Base-by-base conservation (phyloP, 495 filamentous ascomycete species). In the Talaromyces nanjingensis region DNA sequence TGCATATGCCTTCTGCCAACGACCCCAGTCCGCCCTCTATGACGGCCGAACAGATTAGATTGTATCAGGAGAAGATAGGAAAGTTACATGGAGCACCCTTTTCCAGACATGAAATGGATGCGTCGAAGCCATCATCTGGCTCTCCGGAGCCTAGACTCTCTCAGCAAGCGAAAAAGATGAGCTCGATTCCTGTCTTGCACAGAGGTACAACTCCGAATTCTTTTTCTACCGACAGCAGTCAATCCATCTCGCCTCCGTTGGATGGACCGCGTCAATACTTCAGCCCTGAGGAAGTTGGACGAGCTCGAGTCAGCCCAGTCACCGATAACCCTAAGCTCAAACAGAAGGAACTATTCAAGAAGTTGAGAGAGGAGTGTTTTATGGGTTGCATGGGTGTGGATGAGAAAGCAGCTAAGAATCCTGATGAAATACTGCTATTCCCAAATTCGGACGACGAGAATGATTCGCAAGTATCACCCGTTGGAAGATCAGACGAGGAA, bases 381-480 rank as follows among this genome's bases (percentile, higher is more conserved):
- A 77, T 80, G 75, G 77, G 76, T 12, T 79, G 77, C 73, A 76
- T 74, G 69, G 76, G 77, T 56, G 78, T 79, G 62, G 74, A 75
- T 62, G 71, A 71, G 12, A 69, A 73, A 11, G 62, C 66, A 47
- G 68, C 70, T 55, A 76, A 72, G 59, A 78, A 77, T 59, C 76
- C 76, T 20, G 77, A 79, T 73, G 76, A 77, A 33, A 76, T 78
- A 33, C 66, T 76, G 18, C 68, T 73, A 6, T 78, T 80, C 65
- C 72, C 73, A 20, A 71, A 73, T 3, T 64, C 63, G 33, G 68
- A 71, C 42, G 66, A 69, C 4, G 60, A 62, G 27, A 49, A 31
- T 31, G 60, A 62, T 20, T 20, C 20, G n/a, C 65, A 67, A 6
- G 54, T 73, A 25, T 60, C 73, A 20, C 52, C 70, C 9, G 60